Conservation (phyloP, 495 filamentous ascomycete genomes). For the Lichina pygmaea region DNA sequence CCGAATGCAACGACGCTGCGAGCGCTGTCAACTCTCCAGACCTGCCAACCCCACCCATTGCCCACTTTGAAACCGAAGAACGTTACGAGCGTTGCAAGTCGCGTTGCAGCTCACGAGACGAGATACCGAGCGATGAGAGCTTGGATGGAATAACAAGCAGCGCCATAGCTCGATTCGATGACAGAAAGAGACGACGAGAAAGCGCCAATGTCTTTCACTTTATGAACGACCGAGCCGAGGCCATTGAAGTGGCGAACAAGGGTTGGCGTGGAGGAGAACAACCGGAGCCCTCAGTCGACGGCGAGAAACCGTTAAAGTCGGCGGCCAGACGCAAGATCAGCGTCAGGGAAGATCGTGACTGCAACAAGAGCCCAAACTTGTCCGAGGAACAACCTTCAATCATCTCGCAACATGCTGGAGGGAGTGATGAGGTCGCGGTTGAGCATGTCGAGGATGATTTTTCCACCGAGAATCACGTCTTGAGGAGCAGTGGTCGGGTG, state of each 20-base stretch:
- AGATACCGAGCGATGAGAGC: too few species aligned
- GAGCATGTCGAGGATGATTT: constrained; percentile 2
- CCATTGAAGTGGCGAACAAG: background rate
- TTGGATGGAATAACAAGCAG: too few species aligned
- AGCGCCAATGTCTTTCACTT: constrained; percentile 1
- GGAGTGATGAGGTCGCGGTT: too few species aligned
- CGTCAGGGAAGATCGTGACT: constrained; percentile 21
- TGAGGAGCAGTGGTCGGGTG: background rate
- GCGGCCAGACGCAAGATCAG: constrained; percentile 38
- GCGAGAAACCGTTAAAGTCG: constrained; percentile 12
- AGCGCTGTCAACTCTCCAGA: constrained; percentile 27
- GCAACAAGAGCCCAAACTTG: background rate
- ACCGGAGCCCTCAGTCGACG: too few species aligned
- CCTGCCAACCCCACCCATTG: constrained; percentile 35
- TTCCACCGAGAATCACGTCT: constrained; percentile 10
- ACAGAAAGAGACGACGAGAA: constrained; percentile 21
- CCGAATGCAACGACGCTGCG: background rate
- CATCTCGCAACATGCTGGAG: too few species aligned
- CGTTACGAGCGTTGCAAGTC: constrained; percentile 1
- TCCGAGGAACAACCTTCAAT: too few species aligned
- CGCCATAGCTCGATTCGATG: constrained; percentile 13
- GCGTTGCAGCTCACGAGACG: too few species aligned
- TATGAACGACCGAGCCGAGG: background rate
- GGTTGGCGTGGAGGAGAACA: too few species aligned
- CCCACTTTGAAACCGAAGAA: constrained; percentile 33